A percentile compares a stretch with the other conserved stretches of the same genome.
Conservation (phyloP, 768 basidiomycete species). For the Suillus subaureus region DNA sequence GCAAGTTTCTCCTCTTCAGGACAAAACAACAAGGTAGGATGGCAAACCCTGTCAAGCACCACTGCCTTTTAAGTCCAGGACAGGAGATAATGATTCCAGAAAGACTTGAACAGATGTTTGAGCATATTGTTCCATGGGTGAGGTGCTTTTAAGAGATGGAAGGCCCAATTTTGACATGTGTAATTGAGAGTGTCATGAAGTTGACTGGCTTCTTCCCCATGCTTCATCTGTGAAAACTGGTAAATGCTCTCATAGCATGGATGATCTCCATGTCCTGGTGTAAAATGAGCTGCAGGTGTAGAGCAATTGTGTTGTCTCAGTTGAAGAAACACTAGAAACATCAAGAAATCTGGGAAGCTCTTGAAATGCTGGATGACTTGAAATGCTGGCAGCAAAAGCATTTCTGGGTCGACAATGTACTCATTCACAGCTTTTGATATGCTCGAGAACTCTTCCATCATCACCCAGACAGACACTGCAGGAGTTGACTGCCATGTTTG, state of each 20-base stretch:
- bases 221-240: background rate
- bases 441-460: background rate
- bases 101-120: background rate
- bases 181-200: background rate
- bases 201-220: background rate
- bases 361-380: background rate
- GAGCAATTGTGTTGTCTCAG: background rate
- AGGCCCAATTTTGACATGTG: background rate
- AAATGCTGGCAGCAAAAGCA: background rate
- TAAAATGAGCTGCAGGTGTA: background rate
- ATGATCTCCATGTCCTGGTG: background rate
- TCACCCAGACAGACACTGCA: background rate
- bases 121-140: background rate
- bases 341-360: background rate
- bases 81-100: background rate
- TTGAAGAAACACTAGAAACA: background rate
- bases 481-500: background rate
- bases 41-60: background rate
- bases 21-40: background rate
- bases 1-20: background rate
- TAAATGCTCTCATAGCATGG: background rate
- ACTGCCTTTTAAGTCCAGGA: conserved; percentile 3
- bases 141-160: background rate
- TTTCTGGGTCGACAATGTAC: background rate
- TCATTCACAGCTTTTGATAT: background rate